phyloP scores from a whole-genome alignment of 2,329 filamentous ascomycete genomes.

The Colletotrichum costaricense region DNA sequence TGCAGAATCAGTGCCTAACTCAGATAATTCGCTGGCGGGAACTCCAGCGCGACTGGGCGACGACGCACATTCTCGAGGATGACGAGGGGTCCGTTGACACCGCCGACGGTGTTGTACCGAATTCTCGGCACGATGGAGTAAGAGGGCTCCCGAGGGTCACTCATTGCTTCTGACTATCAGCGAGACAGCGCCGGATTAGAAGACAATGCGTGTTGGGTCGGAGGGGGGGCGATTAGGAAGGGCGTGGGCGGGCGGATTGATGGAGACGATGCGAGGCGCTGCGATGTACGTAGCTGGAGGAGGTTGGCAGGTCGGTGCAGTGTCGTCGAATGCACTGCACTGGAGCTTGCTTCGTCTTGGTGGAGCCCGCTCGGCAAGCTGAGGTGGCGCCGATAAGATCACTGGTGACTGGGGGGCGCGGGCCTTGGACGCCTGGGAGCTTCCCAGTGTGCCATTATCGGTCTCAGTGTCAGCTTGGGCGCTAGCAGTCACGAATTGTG shows the following conservation, averaged over 20 bases:
- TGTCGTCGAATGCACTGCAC: conserved; percentile 40
- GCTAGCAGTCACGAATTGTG: conserved; percentile 15
- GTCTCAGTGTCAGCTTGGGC: conserved; percentile 19
- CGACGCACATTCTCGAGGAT: conserved; percentile 91
- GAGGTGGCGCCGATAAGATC: conserved; percentile 37
- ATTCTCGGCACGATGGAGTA: conserved; percentile 73
- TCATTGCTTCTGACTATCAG: conserved; percentile 52
- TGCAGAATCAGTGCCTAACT: conserved; percentile 1
- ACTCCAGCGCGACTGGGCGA: conserved; percentile 23
- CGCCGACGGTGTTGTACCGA: conserved; percentile 97
- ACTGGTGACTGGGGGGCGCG: conserved; percentile 8
- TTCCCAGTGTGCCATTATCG: conserved; percentile 9
- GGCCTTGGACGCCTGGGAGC: conserved; percentile 15
- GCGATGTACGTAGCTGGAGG: conserved; percentile 38
- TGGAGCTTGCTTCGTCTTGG: conserved; percentile 52
- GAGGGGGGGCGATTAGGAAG: conserved; percentile 29
- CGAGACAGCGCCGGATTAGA: conserved; percentile 34
- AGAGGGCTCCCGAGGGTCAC: conserved; percentile 69
- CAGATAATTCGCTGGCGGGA: conserved; percentile 18
- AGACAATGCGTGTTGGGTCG: conserved; percentile 35
- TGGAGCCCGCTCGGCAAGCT: conserved; percentile 44
- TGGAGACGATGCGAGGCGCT: conserved; percentile 28
- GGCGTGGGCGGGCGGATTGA: conserved; percentile 28
- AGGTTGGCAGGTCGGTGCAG: conserved; percentile 46
- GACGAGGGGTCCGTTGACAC: conserved; percentile 97